Percentiles rank a stretch among this genome's conserved stretches.
phyloP scores from a whole-genome alignment of 805 yeast species.

The Yamadazyma phyllophila region DNA sequence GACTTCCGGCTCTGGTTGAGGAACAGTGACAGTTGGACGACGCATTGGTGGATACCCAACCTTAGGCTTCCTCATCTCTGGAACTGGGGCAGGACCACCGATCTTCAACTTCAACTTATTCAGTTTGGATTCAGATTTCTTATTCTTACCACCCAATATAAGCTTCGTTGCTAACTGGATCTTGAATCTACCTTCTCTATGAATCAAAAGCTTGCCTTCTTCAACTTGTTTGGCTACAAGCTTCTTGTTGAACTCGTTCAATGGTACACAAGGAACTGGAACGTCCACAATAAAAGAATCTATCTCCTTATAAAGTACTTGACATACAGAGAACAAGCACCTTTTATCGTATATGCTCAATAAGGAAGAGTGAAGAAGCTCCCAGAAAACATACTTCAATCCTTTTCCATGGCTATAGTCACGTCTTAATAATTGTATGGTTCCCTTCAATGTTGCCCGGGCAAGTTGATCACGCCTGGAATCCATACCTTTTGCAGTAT shows the following conservation, averaged over 20 bases:
- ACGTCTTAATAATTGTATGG: slow-evolving; percentile 61
- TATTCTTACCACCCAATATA: slow-evolving; percentile 11
- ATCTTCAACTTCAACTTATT: slow-evolving; percentile 4
- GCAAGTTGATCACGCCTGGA: slow-evolving; percentile 64
- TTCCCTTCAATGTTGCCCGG: slow-evolving; percentile 61
- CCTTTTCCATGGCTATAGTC: slow-evolving; percentile 58
- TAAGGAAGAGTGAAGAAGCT: slow-evolving; percentile 59
- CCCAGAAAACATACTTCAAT: slow-evolving; percentile 64
- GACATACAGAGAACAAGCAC: slow-evolving; percentile 59
- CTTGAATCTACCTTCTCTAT: slow-evolving; percentile 57
- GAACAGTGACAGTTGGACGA: not conserved
- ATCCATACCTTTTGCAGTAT: slow-evolving; percentile 39
- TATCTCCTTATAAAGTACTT: slow-evolving; percentile 60
- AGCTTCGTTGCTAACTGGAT: slow-evolving; percentile 42
- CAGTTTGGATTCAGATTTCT: slow-evolving; percentile 9
- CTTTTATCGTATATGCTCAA: slow-evolving; percentile 60
- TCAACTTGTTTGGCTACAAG: slow-evolving; percentile 59
- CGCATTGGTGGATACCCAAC: slow-evolving; percentile 5
- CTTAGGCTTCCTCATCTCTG: not conserved
- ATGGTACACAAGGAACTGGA: slow-evolving; percentile 59
- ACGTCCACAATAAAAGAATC: slow-evolving; percentile 62
- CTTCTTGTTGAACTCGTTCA: slow-evolving; percentile 46
- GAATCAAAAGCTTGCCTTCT: slow-evolving; percentile 54
- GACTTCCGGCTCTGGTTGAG: not conserved
- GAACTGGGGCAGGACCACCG: not conserved